A percentile compares a stretch with the other conserved stretches of the same genome.
Evolutionary conservation across 2,329 filamentous ascomycete species (phyloP).

Genomic region (Talaromyces sp.): DNA sequence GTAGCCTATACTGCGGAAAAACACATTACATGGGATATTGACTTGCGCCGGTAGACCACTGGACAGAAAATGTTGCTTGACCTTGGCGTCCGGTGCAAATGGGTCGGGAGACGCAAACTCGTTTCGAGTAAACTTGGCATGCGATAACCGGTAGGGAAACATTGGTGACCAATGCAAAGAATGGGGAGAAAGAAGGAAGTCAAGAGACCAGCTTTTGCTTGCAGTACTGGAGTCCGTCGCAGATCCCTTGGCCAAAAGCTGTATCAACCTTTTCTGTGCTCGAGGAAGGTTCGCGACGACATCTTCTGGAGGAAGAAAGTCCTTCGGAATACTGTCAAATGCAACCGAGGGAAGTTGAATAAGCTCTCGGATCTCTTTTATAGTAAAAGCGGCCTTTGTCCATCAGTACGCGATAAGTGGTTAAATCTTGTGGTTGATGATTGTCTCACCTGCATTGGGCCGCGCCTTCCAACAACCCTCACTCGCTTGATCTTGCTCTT

Average conservation of each 20-base stretch:
- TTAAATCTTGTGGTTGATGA: background rate
- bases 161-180: slow-evolving; percentile 55
- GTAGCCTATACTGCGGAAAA: slow-evolving; percentile 94
- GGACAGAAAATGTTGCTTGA: slow-evolving; percentile 42
- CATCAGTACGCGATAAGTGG: slow-evolving; percentile 2
- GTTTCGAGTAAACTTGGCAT: slow-evolving; percentile 61
- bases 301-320: slow-evolving; percentile 57
- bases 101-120: slow-evolving; percentile 45
- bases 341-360: slow-evolving; percentile 68
- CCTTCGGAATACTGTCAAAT: slow-evolving; percentile 63
- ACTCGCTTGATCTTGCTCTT: slow-evolving; percentile 72
- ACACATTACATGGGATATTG: slow-evolving; percentile 61
- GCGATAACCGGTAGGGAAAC: slow-evolving; percentile 51
- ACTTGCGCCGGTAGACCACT: slow-evolving; percentile 46
- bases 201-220: slow-evolving; percentile 71
- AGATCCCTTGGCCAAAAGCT: slow-evolving; percentile 74
- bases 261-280: slow-evolving; percentile 69
- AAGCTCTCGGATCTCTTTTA: slow-evolving; percentile 87
- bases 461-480: slow-evolving; percentile 80
- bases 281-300: slow-evolving; percentile 67
- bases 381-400: slow-evolving; percentile 79
- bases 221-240: slow-evolving; percentile 45
- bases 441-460: slow-evolving; percentile 69
- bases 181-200: slow-evolving; percentile 76
- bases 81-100: slow-evolving; percentile 47